These are phyloP conservation scores for Beauveria australis DNA, from an alignment of 2,329 filamentous ascomycete species.

Conservation along the genomic window DNA sequence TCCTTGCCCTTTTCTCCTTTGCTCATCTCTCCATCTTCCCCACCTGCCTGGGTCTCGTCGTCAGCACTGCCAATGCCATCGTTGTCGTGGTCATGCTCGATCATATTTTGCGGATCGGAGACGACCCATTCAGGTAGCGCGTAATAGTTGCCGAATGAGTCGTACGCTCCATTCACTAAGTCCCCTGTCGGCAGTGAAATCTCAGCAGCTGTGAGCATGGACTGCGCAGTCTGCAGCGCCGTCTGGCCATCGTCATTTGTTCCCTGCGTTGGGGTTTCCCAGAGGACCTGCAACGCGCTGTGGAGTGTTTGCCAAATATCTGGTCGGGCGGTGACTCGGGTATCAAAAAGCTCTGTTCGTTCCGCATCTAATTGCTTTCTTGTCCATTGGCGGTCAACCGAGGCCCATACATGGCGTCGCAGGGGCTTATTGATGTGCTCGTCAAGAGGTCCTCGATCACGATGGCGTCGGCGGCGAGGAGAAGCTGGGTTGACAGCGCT, in stretches of 20 bases:
- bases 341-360: slow-evolving; percentile 82
- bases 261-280: slow-evolving; percentile 38
- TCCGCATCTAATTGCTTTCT: slow-evolving; percentile 60
- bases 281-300: slow-evolving; percentile 59
- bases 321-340: slow-evolving; percentile 64
- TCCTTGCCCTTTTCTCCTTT: slow-evolving; percentile 54
- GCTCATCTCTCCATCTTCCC: slow-evolving; percentile 28
- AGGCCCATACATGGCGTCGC: slow-evolving; percentile 56
- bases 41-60: slow-evolving; percentile 26
- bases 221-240: slow-evolving; percentile 62
- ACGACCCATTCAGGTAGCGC: slow-evolving; percentile 60
- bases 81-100: slow-evolving; percentile 30
- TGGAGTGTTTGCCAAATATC: slow-evolving; percentile 77
- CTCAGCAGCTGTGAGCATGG: slow-evolving; percentile 69
- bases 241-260: slow-evolving; percentile 22
- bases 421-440: slow-evolving; percentile 66
- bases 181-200: slow-evolving; percentile 68
- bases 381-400: slow-evolving; percentile 60
- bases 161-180: slow-evolving; percentile 63
- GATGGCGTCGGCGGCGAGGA: slow-evolving; percentile 25
- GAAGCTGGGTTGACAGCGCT: slow-evolving; percentile 14
- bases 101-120: slow-evolving; percentile 52
- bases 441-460: slow-evolving; percentile 36
- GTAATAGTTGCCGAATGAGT: slow-evolving; percentile 63
- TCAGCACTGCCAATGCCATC: slow-evolving; percentile 26